A percentile compares a stretch with the other conserved stretches of the same genome.
Evolutionary conservation across 2,329 filamentous ascomycete species (phyloP).

Genomic region (Elsinoe necatrix): DNA sequence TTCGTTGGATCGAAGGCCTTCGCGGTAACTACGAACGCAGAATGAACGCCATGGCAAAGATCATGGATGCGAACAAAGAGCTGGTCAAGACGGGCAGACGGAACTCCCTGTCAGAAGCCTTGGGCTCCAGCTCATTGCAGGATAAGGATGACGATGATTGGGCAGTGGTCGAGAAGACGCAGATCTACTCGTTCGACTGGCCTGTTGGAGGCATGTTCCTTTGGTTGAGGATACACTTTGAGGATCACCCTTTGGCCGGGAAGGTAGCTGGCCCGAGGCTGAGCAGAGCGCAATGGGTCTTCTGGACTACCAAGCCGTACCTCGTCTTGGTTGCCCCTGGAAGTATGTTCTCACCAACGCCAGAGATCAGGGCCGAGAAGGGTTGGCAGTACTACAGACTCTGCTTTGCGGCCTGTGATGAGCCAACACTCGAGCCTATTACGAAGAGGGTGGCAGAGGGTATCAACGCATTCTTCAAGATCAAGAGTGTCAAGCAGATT

Average conservation of each 20-base stretch:
- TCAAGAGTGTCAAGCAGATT: slow-evolving; percentile 58
- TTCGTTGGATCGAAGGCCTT: slow-evolving; percentile 81
- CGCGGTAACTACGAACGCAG: slow-evolving; percentile 75
- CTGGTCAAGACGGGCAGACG: slow-evolving; percentile 54
- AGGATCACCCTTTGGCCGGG: slow-evolving; percentile 60
- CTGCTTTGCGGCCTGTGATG: slow-evolving; percentile 78
- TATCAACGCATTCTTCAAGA: slow-evolving; percentile 65
- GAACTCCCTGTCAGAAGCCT: slow-evolving; percentile 25
- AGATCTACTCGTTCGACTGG: slow-evolving; percentile 67
- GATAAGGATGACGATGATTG: slow-evolving; percentile 49
- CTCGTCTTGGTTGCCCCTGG: slow-evolving; percentile 65
- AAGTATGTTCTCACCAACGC: slow-evolving; percentile 61
- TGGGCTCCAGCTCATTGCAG: slow-evolving; percentile 28
- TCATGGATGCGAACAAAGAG: slow-evolving; percentile 60
- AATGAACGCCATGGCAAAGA: slow-evolving; percentile 69
- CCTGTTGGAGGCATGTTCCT: slow-evolving; percentile 88
- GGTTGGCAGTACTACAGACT: slow-evolving; percentile 68
- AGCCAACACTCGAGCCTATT: slow-evolving; percentile 56
- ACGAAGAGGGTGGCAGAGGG: slow-evolving; percentile 59
- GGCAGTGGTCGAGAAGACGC: slow-evolving; percentile 65
- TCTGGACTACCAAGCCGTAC: slow-evolving; percentile 60
- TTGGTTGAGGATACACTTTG: slow-evolving; percentile 67
- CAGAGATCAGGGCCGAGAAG: slow-evolving; percentile 47
- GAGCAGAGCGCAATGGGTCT: slow-evolving; percentile 59
- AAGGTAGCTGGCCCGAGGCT: slow-evolving; percentile 47